Evolutionary conservation across 2,329 filamentous ascomycete genomes (phyloP), one percentile per base, ranked within the genome.

Genomic region (Colletotrichum sansevieriae): DNA sequence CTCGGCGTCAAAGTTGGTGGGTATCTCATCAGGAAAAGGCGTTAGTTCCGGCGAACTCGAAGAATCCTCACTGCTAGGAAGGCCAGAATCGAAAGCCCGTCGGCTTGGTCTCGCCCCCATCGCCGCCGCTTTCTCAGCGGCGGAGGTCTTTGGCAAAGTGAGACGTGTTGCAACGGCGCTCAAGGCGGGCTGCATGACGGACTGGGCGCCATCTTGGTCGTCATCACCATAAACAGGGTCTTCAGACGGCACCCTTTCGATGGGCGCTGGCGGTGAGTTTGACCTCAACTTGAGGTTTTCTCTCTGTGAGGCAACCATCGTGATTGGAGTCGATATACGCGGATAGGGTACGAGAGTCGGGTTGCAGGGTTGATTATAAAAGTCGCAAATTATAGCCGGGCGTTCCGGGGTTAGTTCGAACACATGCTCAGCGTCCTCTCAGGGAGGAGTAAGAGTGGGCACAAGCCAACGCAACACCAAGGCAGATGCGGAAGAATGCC

Each of bases 181-280:
- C 71, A 91, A 83, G 25, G 87, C 82, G 2, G 87, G 86, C 74
- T 88, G 87, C 57, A 91, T 82, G 52, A 90, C 83, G 8, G 87
- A 87, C 71, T 88, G 86, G 4, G 85, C 88, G 71, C 86, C 86
- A 73, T 89, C 87, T 65, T 85, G 81, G 52, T 86, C 83, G 43
- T 69, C 56, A 12, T 69, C 66, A 41, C 66, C 66, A 55, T 80
- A 79, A 35, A 82, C 81, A 13, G 56, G 54, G 80, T 70, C 56
- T 74, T 75, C 58, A 80, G 80, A 62, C 25, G 70, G 56, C 43
- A 64, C 43, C 25, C 43, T 71, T 46, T 73, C 68, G 3, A 66
- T 47, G 22, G 52, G 43, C 29, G 58, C 49, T 18, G 63, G 54
- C 56, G 66, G 56, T n/a, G 66, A 61, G 25, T 39, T 46, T 18